Evolutionary conservation across 257 asterid genomes (phyloP).

Genomic region (Solanum chmielewskii): DNA sequence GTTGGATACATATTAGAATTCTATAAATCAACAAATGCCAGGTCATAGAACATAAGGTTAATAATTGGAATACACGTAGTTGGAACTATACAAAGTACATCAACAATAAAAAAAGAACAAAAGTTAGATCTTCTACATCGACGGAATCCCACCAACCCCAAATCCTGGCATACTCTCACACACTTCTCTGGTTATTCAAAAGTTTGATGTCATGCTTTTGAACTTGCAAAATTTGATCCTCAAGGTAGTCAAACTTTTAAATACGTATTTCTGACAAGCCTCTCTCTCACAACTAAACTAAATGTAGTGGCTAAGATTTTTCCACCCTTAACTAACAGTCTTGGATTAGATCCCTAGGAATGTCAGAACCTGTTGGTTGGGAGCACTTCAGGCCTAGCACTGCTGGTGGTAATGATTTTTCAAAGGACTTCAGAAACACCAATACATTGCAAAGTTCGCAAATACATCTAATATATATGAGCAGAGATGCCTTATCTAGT

Average conservation of each 20-base stretch:
- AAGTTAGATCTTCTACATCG: too few relatives aligned
- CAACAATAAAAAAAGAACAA: background rate
- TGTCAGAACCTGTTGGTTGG: background rate
- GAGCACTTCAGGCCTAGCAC: background rate
- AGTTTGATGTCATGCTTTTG: background rate
- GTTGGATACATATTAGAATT: background rate
- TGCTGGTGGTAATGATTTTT: background rate
- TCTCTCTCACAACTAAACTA: background rate
- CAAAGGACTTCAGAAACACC: background rate
- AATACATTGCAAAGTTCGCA: background rate
- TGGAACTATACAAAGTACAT: background rate
- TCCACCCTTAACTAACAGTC: background rate
- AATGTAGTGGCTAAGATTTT: background rate
- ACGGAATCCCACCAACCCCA: background rate
- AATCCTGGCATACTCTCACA: background rate
- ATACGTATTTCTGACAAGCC: background rate
- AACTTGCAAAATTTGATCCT: background rate
- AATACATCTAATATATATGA: background rate
- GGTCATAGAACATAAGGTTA: background rate
- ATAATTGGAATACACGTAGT: background rate
- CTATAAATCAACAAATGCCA: background rate
- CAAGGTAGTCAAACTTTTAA: background rate
- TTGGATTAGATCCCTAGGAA: background rate
- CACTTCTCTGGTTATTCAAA: background rate
- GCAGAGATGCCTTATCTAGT: background rate